Base-by-base conservation (phyloP, 768 basidiomycete species). In the Serendipita indica region DNA sequence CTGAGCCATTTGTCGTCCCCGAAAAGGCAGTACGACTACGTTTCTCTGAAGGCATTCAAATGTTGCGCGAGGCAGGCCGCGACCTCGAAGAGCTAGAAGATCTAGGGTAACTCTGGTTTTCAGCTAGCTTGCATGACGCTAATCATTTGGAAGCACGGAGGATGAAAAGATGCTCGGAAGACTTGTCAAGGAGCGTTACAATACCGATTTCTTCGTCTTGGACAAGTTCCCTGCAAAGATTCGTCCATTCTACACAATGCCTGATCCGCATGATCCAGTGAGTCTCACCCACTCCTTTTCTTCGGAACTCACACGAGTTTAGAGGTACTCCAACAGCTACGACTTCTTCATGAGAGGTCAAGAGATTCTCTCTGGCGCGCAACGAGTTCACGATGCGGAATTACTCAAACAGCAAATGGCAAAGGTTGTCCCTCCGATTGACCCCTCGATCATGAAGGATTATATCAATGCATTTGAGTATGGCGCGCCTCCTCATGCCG, bases 291-390 rank as follows among this genome's bases (percentile, higher is more conserved):
- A 18, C 5, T 5, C 16, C 5, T 25, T 25, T 43, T 6, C 5
- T 18, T n/a, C 18, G 18, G 27, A 5, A 5, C 41, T 43, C 41
- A 43, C 16, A 2, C 7, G 27, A 6, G 16, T 7, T 58, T 65
- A 93, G 86, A 82, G 81, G 5, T 75, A 96, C 37, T 97, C 96
- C 56, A 98, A 98, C 72, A 98, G 96, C 22, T 99, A 98, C 71
- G 96, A 99, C 73, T 98, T 99, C 74, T 98, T 99, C 79, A 97
- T 99, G 94, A 82, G 96, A 32, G 96, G 96, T 10, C 92, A 99
- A 72, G 96, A 99, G 71, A 98, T 99, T 67, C 77, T 98, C 37
- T 97, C 94, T 2, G 96, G 96, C 14, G 96, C 94, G 27, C 96
- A 99, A 70, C 91, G 96, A 71, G 84, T 98, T 58, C 96, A 99